Conservation (phyloP, 345 rosid genomes). For the Camelina neglecta region DNA sequence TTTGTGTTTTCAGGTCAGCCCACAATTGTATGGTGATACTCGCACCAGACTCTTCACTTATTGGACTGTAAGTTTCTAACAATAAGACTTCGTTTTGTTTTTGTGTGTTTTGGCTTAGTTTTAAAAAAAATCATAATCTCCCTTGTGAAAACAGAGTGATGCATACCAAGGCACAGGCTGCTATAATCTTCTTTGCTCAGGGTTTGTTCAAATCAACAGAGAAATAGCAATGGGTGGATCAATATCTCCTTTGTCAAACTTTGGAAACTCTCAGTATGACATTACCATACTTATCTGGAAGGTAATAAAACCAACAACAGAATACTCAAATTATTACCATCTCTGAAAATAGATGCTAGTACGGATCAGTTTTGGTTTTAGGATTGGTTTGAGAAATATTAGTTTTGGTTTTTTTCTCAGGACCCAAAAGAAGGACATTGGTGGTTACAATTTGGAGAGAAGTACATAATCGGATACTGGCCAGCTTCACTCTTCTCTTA, state of each 20-base stretch:
- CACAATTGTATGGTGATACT: conserved; percentile 72
- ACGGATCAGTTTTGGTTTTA: neutral
- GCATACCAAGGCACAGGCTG: conserved; percentile 86
- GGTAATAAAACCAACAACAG: conserved; percentile 46
- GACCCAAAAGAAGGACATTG: conserved; percentile 80
- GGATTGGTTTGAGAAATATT: neutral
- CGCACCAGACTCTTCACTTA: conserved; percentile 74
- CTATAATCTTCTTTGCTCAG: conserved; percentile 74
- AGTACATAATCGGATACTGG: conserved; percentile 70
- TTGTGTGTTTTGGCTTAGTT: conserved; percentile 9
- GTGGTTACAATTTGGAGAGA: conserved; percentile 79
- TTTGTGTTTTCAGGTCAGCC: conserved; percentile 61
- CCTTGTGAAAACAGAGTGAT: conserved; percentile 58
- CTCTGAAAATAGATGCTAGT: neutral
- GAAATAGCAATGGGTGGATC: conserved; percentile 83
- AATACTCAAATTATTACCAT: neutral
- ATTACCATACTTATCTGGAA: conserved; percentile 78
- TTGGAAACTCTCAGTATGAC: conserved; percentile 63
- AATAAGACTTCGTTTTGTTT: neutral
- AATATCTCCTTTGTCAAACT: conserved; percentile 66
- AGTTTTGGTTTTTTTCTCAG: conserved; percentile 30
- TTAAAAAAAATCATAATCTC: neutral
- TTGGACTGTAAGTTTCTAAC: conserved; percentile 69
- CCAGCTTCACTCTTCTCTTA: conserved; percentile 70
- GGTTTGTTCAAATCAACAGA: conserved; percentile 72